Base-by-base conservation (phyloP, 1,139 yeast genomes). In the Diutina rugosa region DNA sequence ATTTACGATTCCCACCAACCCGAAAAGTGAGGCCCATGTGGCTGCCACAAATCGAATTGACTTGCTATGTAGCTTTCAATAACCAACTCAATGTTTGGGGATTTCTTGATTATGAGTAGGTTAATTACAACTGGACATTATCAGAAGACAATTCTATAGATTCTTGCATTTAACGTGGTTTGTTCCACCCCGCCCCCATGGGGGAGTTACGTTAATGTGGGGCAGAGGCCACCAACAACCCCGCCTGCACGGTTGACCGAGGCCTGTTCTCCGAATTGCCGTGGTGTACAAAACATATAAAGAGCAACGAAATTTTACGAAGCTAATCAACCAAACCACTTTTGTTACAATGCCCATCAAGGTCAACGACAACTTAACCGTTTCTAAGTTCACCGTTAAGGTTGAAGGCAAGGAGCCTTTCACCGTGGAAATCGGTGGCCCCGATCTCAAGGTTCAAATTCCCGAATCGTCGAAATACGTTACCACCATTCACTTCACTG, bases 381-480 rank as follows among this genome's bases (percentile, higher is more conserved):
- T 75, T 49, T 58, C 70, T 56, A 71, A 71, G 60, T 72, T 71
- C 59, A 66, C 65, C 45, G 67, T 72, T 52, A 58, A 62, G 6
- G 61, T 56, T 5, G 74, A 70, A 57, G 78, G 72, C 46, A 58
- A 64, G 47, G 72, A 69, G 29, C 65, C 67, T 14, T 55, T 61
- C 6, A 64, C 60, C 4, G 69, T 73, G 48, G 69, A 59, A 29
- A 74, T 73, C 26, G 61, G 61, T 28, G 76, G 69, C 14, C 69
- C 63, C 6, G 74, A 72, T 14, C 64, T 74, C 46, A 62, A 65
- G 9, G 62, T 74, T 61, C 60, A 63, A 57, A 69, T 76, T 57
- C 79, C 79, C 10, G 80, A 75, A 63, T 70, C 68, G 54, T 66
- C 76, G 46, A 72, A 69, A 58, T 75, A 73, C 60, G 58, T 59